Evolutionary conservation across 768 basidiomycete species (phyloP).

Genomic region (Terana coerulea): DNA sequence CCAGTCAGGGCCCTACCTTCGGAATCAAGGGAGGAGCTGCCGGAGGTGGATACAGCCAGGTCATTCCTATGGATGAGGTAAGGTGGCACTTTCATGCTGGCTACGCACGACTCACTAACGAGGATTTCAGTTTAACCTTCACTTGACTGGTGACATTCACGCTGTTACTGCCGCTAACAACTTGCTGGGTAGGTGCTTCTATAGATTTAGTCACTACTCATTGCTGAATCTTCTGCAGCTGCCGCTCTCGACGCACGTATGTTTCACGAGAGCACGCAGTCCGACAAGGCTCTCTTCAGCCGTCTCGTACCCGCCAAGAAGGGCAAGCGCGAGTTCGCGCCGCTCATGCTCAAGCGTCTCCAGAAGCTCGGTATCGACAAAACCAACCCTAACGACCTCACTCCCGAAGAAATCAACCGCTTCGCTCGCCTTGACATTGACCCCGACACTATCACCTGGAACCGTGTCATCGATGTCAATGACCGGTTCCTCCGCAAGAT

Average conservation of each 20-base stretch:
- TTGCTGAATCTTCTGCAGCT: constrained; percentile 41
- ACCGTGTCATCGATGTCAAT: constrained; percentile 95
- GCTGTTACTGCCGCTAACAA: constrained; percentile 98
- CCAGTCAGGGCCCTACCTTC: constrained; percentile 97
- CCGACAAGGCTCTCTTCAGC: constrained; percentile 91
- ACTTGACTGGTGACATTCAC: constrained; percentile 96
- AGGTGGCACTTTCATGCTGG: constrained; percentile 3
- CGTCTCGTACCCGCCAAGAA: constrained; percentile 92
- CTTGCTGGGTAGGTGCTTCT: constrained; percentile 60
- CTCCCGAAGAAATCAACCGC: constrained; percentile 83
- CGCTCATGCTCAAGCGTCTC: constrained; percentile 93
- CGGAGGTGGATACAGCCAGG: constrained; percentile 96
- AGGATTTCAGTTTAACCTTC: constrained; percentile 77
- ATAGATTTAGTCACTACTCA: constrained; percentile 7
- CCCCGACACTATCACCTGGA: constrained; percentile 91
- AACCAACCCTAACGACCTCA: constrained; percentile 87
- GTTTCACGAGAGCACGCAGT: constrained; percentile 95
- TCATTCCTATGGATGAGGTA: constrained; percentile 99
- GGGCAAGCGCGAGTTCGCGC: constrained; percentile 91
- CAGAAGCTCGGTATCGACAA: constrained; percentile 95
- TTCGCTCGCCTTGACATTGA: constrained; percentile 95
- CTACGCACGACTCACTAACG: background rate
- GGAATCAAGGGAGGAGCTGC: constrained; percentile 99
- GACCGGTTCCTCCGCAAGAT: constrained; percentile 95
- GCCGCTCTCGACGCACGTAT: constrained; percentile 96